Evolutionary conservation across 495 filamentous ascomycete species (phyloP).

Genomic region (Penicillium argentinense): DNA sequence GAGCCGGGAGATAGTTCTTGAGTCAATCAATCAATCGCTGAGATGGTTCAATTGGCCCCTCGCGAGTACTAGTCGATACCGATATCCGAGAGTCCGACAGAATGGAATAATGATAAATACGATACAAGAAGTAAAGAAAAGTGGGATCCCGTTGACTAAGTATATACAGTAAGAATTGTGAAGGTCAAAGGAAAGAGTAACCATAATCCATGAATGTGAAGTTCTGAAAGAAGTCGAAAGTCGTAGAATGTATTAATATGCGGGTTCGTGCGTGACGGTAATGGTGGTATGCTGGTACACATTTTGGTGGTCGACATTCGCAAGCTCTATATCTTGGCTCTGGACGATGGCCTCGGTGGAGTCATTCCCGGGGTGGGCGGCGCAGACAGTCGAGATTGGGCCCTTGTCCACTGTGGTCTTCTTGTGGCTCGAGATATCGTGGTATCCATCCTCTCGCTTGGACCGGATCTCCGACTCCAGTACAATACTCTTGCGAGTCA

Average conservation of each 20-base stretch:
- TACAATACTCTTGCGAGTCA: slow-evolving; percentile 47
- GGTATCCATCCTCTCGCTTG: slow-evolving; percentile 18
- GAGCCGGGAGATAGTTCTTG: too few species aligned
- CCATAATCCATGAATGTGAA: too few species aligned
- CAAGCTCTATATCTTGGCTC: slow-evolving; percentile 15
- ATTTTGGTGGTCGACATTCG: slow-evolving; percentile 17
- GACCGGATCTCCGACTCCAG: slow-evolving; percentile 26
- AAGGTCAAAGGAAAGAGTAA: neutral
- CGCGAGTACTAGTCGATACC: too few species aligned
- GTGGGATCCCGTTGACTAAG: neutral
- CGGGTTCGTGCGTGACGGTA: slow-evolving; percentile 27
- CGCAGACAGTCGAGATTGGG: slow-evolving; percentile 14
- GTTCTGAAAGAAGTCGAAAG: neutral
- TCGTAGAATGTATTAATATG: slow-evolving; percentile 6
- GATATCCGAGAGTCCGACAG: too few species aligned
- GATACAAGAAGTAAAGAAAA: neutral
- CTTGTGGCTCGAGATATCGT: slow-evolving; percentile 10
- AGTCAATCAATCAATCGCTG: too few species aligned
- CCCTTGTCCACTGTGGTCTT: slow-evolving; percentile 13
- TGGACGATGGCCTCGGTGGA: slow-evolving; percentile 19
- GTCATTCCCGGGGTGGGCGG: slow-evolving; percentile 8
- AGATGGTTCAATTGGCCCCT: too few species aligned
- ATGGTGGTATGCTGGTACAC: slow-evolving; percentile 33
- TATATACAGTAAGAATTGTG: neutral
- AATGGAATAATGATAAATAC: neutral